A percentile compares a stretch with the other conserved stretches of the same genome.
Evolutionary conservation across 169 alveolate genomes (phyloP).

Genomic region (Eimeria zaria): DNA sequence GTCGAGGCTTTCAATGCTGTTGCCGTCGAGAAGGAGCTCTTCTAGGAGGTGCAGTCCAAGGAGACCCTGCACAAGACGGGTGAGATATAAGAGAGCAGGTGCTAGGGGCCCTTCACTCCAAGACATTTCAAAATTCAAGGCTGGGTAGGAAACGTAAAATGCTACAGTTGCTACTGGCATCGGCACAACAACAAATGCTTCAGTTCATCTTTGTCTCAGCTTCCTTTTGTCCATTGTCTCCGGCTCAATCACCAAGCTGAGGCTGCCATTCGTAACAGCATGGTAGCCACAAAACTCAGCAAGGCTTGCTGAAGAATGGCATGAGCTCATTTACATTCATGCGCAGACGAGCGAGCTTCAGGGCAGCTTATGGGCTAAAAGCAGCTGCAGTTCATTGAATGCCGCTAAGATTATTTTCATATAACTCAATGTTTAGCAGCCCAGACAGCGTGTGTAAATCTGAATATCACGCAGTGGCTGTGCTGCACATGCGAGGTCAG

Average conservation of each 20-base stretch:
- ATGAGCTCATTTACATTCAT: background rate
- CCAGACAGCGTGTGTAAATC: too few species aligned
- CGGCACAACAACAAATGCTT: background rate
- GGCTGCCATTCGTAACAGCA: background rate
- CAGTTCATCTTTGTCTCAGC: background rate
- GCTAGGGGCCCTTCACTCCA: background rate
- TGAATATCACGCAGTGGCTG: background rate
- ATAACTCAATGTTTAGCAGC: too few species aligned
- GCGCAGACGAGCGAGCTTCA: background rate
- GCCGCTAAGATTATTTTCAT: too few species aligned
- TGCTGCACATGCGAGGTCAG: background rate
- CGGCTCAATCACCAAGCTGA: background rate
- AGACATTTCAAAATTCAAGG: background rate
- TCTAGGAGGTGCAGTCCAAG: slow-evolving; percentile 53
- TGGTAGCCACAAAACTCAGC: background rate
- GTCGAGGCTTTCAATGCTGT: slow-evolving; percentile 32
- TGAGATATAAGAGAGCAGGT: background rate
- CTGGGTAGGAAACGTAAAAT: background rate
- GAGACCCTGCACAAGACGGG: background rate
- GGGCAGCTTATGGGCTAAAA: background rate
- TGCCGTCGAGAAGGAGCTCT: slow-evolving; percentile 75
- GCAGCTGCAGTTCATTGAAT: too few species aligned
- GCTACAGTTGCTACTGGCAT: background rate
- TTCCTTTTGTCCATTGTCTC: background rate
- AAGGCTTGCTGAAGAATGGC: background rate